phyloP scores from a whole-genome alignment of 1,284 basidiomycete species.

The Tilletia indica region DNA sequence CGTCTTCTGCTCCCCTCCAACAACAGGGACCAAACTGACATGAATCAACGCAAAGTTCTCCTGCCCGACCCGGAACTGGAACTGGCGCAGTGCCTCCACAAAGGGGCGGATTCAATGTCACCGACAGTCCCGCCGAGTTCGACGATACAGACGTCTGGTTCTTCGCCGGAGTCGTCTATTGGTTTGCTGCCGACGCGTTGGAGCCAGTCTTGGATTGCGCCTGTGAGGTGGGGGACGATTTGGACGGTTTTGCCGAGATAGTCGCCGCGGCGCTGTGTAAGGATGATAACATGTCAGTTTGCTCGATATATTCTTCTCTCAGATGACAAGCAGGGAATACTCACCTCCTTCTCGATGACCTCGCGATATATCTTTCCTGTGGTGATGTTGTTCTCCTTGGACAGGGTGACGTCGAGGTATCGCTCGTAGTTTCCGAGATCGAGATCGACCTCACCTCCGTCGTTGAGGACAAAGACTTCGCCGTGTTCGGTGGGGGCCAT shows the following conservation, averaged over 20 bases:
- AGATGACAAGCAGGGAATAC: background rate
- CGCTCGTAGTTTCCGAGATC: conserved; percentile 98
- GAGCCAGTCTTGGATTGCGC: conserved; percentile 98
- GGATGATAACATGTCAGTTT: background rate
- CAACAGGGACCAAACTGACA: conserved; percentile 94
- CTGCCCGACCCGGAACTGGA: conserved; percentile 93
- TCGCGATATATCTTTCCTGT: conserved; percentile 97
- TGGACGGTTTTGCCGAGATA: conserved; percentile 97
- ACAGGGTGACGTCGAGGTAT: conserved; percentile 90
- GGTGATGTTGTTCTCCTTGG: conserved; percentile 94
- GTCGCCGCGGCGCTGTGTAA: conserved; percentile 79
- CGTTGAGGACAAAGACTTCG: conserved; percentile 97
- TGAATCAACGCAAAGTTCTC: conserved; percentile 97
- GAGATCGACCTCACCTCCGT: conserved; percentile 96
- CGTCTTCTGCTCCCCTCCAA: conserved; percentile 98
- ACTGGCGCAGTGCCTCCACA: conserved; percentile 97
- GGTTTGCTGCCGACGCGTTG: conserved; percentile 89
- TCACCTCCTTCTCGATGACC: conserved; percentile 94
- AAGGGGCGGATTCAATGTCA: conserved; percentile 97
- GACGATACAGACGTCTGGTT: conserved; percentile 94
- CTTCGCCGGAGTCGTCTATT: conserved; percentile 87
- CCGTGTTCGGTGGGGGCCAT: conserved; percentile 99
- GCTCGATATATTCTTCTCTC: too few relatives aligned
- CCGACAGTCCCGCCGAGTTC: conserved; percentile 95
- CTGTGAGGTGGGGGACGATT: conserved; percentile 96